A percentile compares a stretch with the other conserved stretches of the same genome.
These are phyloP conservation scores for Apiosordaria backusii DNA, from an alignment of 495 filamentous ascomycete species.

Conservation along the genomic window DNA sequence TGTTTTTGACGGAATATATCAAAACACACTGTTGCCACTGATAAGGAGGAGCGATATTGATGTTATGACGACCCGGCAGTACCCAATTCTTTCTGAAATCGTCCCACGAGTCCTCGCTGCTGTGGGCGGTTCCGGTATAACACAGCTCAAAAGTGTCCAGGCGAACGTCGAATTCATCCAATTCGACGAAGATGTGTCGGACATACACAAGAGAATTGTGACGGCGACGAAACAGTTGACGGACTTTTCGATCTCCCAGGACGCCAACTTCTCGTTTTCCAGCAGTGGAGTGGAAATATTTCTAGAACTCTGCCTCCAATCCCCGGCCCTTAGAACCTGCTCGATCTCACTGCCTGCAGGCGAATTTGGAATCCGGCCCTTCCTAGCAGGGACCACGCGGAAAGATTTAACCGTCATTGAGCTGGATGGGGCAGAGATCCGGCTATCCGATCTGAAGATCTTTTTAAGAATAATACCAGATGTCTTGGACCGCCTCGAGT, in stretches of 20 bases:
- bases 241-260: neutral
- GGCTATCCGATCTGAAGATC: neutral
- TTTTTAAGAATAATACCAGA: neutral
- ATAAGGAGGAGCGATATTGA: neutral
- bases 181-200: neutral
- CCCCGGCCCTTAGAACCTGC: neutral
- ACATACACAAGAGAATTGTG: neutral
- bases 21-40: neutral
- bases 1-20: neutral
- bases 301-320: neutral
- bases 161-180: neutral
- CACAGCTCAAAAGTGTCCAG: neutral
- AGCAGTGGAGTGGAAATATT: neutral
- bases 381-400: too few relatives aligned
- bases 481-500: neutral
- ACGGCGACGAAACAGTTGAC: neutral
- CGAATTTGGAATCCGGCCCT: too few relatives aligned
- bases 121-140: neutral
- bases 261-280: too few relatives aligned
- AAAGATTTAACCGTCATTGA: neutral
- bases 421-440: neutral
- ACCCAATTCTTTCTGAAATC: neutral
- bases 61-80: neutral
- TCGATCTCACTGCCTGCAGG: neutral
- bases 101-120: neutral